Evolutionary conservation across 331 rosid genomes (phyloP).

Genomic region (Pyracantha coccinea): DNA sequence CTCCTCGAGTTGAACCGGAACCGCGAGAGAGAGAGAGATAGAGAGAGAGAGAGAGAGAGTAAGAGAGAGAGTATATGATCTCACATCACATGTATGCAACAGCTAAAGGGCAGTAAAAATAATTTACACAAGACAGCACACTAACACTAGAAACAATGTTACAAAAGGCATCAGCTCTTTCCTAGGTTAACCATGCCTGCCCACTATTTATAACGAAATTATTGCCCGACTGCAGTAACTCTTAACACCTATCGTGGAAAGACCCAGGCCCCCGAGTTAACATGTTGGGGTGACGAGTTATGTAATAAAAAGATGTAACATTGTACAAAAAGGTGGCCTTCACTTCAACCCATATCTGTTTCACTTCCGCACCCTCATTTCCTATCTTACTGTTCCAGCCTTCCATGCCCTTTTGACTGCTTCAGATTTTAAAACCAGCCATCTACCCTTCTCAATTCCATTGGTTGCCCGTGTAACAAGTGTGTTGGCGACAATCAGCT

Average conservation of each 20-base stretch:
- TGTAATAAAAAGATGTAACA: conserved; percentile 3
- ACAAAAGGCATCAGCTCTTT: conserved; percentile 29
- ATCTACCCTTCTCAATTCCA: conserved; percentile 36
- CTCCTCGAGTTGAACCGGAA: neutral
- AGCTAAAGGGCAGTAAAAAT: neutral
- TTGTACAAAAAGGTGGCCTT: conserved; percentile 21
- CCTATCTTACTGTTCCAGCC: neutral
- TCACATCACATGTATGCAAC: neutral
- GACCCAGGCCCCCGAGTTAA: conserved; percentile 26
- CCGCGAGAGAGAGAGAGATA: neutral
- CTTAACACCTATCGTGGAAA: conserved; percentile 26
- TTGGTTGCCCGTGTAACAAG: conserved; percentile 39
- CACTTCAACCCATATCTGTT: neutral
- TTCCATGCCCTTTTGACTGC: neutral
- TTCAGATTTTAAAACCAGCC: neutral
- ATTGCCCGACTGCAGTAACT: conserved; percentile 28
- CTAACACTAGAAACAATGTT: conserved; percentile 1
- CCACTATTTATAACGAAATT: conserved; percentile 25
- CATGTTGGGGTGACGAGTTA: conserved; percentile 12
- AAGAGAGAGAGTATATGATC: neutral
- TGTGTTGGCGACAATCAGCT: conserved; percentile 55
- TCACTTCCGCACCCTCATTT: conserved; percentile 1
- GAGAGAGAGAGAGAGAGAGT: too few relatives aligned
- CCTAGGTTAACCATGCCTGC: conserved; percentile 37
- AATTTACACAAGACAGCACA: neutral